phyloP scores from a whole-genome alignment of 345 rosid genomes.

The Eucalyptus camaldulensis region DNA sequence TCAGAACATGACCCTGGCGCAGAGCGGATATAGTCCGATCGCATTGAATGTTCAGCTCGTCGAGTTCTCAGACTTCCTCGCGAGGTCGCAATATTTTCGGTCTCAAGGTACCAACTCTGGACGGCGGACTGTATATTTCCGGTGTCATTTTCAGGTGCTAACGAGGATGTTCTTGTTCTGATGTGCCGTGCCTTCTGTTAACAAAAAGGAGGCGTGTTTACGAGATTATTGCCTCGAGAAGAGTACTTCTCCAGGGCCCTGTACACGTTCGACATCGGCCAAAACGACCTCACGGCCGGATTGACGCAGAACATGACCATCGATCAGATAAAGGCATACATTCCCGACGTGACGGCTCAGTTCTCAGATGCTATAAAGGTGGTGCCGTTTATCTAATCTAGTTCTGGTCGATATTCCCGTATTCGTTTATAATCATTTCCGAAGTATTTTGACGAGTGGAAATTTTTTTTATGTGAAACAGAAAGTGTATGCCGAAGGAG shows the following conservation, averaged over 20 bases:
- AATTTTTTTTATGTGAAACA: background rate
- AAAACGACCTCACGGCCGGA: conserved; percentile 60
- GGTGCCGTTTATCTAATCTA: background rate
- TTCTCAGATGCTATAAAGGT: conserved; percentile 28
- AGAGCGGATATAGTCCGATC: conserved; percentile 62
- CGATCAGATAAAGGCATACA: conserved; percentile 41
- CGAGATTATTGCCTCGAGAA: conserved; percentile 30
- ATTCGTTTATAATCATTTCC: background rate
- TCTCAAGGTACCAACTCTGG: conserved; percentile 18
- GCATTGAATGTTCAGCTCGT: conserved; percentile 48
- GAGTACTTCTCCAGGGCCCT: conserved; percentile 30
- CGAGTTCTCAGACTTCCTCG: conserved; percentile 43
- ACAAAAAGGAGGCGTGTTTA: conserved; percentile 16
- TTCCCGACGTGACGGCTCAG: conserved; percentile 43
- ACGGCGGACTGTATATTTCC: background rate
- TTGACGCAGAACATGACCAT: conserved; percentile 47
- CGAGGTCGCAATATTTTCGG: conserved; percentile 24
- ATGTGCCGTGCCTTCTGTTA: background rate
- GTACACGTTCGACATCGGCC: conserved; percentile 64
- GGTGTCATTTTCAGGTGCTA: background rate
- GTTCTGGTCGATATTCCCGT: background rate
- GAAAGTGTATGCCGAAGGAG: conserved; percentile 54
- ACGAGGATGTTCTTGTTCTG: background rate
- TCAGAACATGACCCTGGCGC: conserved; percentile 36
- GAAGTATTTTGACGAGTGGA: background rate